Conservation (phyloP, 108 stramenopile species). For the Cyclotella baltica region DNA sequence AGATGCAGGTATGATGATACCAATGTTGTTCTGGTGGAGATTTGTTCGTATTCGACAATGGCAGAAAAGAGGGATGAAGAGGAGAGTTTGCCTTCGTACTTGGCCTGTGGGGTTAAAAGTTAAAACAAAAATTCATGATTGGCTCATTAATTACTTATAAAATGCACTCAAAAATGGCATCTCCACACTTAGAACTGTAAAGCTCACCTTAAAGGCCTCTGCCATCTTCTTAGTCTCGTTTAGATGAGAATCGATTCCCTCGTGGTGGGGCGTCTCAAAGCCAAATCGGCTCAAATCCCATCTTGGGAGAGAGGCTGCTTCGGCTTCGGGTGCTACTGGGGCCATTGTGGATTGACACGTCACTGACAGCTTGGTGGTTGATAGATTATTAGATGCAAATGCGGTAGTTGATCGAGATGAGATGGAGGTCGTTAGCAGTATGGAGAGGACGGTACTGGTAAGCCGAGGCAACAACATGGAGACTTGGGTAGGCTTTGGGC, state of each 20-base stretch:
- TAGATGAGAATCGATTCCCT: conserved; percentile 36
- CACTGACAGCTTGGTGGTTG: not conserved
- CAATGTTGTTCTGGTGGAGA: conserved; percentile 23
- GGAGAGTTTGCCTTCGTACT: conserved; percentile 40
- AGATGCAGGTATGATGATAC: conserved; percentile 43
- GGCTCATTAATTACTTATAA: no score
- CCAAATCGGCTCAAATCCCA: conserved; percentile 55
- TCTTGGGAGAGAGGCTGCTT: conserved; percentile 30
- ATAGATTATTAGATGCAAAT: not conserved
- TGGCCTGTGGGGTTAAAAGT: conserved; percentile 18
- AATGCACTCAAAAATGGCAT: no score
- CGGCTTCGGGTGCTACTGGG: not conserved
- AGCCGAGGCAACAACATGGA: not conserved
- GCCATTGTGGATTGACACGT: conserved; percentile 10
- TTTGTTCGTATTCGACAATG: conserved; percentile 50
- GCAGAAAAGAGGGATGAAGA: conserved; percentile 20
- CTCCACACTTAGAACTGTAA: not conserved
- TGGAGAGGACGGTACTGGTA: not conserved
- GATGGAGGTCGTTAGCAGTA: not conserved
- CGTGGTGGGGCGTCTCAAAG: conserved; percentile 33
- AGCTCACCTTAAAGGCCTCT: conserved; percentile 29
- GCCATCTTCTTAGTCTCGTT: conserved; percentile 32
- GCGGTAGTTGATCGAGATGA: not conserved
- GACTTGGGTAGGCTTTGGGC: no score
- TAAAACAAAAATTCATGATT: not conserved